A percentile compares a stretch with the other conserved stretches of the same genome.
phyloP scores from a whole-genome alignment of 805 yeast species.

The Alloascoidea hylecoeti region DNA sequence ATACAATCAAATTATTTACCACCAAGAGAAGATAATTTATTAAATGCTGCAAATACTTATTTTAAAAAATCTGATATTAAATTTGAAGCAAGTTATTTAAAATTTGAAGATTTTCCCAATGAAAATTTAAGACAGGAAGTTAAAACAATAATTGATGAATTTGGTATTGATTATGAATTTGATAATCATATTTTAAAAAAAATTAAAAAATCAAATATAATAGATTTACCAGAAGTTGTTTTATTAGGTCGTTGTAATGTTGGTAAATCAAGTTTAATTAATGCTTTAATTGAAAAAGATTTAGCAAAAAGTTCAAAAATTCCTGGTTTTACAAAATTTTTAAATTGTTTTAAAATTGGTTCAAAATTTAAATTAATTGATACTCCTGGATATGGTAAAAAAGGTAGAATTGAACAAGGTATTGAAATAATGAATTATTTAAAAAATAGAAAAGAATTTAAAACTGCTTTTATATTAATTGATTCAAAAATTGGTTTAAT shows the following conservation, averaged over 20 bases:
- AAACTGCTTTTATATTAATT: slow-evolving; percentile 45
- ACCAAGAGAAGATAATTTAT: too few species aligned
- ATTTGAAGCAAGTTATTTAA: too few species aligned
- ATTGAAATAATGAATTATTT: slow-evolving; percentile 51
- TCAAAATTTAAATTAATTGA: slow-evolving; percentile 57
- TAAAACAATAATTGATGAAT: too few species aligned
- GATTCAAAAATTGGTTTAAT: slow-evolving; percentile 48
- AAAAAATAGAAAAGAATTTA: slow-evolving; percentile 33
- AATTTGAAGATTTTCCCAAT: too few species aligned
- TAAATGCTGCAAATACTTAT: too few species aligned
- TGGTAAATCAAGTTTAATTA: slow-evolving; percentile 72
- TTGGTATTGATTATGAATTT: too few species aligned
- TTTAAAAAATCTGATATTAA: too few species aligned
- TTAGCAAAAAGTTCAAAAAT: slow-evolving; percentile 28
- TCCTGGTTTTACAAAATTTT: slow-evolving; percentile 44
- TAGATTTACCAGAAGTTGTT: slow-evolving; percentile 56
- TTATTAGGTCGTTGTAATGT: slow-evolving; percentile 75
- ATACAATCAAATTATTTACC: too few species aligned
- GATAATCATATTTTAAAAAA: too few species aligned
- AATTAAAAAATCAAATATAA: too few species aligned
- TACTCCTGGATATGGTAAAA: slow-evolving; percentile 83
- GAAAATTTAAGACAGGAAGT: too few species aligned
- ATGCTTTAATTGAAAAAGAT: slow-evolving; percentile 31
- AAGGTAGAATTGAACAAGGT: slow-evolving; percentile 58
- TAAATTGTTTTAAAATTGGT: slow-evolving; percentile 61